Evolutionary conservation across 768 basidiomycete genomes (phyloP).

Genomic region (Austroboletus festivus): DNA sequence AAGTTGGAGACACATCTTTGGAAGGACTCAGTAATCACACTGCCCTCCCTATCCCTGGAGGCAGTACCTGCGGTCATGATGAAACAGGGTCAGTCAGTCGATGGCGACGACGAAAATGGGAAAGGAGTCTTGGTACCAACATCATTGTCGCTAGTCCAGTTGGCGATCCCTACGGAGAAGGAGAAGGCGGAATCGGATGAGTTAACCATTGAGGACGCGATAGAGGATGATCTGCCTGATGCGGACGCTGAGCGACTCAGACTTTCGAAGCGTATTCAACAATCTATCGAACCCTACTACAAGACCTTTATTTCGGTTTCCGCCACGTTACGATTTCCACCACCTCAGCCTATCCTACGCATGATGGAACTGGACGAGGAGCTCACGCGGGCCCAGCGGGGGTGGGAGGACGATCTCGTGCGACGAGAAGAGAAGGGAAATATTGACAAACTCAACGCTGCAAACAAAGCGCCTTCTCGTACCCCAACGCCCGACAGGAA

Average conservation of each 20-base stretch:
- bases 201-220: constrained; percentile 25
- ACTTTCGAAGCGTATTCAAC: constrained; percentile 74
- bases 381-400: constrained; percentile 63
- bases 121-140: constrained; percentile 14
- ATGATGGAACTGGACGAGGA: constrained; percentile 89
- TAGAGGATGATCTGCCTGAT: constrained; percentile 53
- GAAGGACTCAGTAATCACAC: constrained; percentile 81
- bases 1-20: constrained; percentile 93
- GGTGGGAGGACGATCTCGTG: constrained; percentile 87
- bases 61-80: constrained; percentile 51
- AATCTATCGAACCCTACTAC: constrained; percentile 79
- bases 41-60: constrained; percentile 62
- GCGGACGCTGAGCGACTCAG: constrained; percentile 70
- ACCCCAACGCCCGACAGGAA: constrained; percentile 32
- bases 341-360: constrained; percentile 80
- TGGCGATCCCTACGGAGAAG: constrained; percentile 18
- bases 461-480: constrained; percentile 17
- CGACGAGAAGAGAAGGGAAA: constrained; percentile 65
- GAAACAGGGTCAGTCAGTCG: constrained; percentile 25
- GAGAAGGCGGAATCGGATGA: constrained; percentile 12
- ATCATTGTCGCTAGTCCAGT: constrained; percentile 25
- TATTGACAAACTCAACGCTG: constrained; percentile 13
- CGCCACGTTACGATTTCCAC: constrained; percentile 86
- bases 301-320: constrained; percentile 92
- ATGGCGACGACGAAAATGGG: constrained; percentile 23